Percentiles rank a stretch among this genome's conserved stretches.
phyloP scores from a whole-genome alignment of 345 rosid species.

The Boechera divaricarpa region DNA sequence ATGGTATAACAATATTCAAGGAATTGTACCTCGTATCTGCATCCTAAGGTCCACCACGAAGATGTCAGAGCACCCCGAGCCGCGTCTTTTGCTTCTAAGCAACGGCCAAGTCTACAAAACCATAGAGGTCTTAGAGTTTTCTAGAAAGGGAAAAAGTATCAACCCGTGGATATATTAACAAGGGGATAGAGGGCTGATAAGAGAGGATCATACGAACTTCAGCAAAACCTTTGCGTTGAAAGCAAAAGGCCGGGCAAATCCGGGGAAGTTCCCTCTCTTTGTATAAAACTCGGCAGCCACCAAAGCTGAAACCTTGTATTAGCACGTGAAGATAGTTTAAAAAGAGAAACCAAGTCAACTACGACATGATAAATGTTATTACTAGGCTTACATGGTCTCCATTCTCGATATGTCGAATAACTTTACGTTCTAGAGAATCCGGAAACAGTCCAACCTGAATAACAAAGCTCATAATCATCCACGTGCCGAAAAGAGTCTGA shows the following conservation, averaged over 20 bases:
- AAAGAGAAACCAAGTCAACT: conserved; percentile 28
- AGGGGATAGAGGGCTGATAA: conserved; percentile 5
- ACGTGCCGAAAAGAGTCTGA: conserved; percentile 9
- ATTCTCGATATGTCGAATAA: conserved; percentile 68
- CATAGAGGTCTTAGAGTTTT: conserved; percentile 31
- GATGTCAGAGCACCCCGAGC: conserved; percentile 91
- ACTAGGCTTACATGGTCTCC: conserved; percentile 68
- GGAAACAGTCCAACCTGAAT: conserved; percentile 87
- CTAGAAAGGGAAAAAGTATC: conserved; percentile 11
- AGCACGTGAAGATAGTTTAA: conserved; percentile 33
- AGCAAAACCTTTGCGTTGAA: conserved; percentile 76
- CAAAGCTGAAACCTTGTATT: conserved; percentile 79
- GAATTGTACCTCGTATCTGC: conserved; percentile 62
- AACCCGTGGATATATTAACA: neutral
- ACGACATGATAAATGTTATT: conserved; percentile 18
- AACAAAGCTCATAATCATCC: conserved; percentile 24
- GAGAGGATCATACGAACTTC: conserved; percentile 57
- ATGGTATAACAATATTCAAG: neutral
- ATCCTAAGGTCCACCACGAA: conserved; percentile 98
- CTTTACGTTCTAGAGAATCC: conserved; percentile 80
- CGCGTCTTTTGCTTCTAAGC: conserved; percentile 81
- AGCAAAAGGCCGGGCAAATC: conserved; percentile 83
- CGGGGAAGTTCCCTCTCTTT: conserved; percentile 75
- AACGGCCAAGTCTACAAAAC: conserved; percentile 66
- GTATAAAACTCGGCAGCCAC: conserved; percentile 88